A percentile compares a stretch with the other conserved stretches of the same genome.
Conservation (phyloP, 306 rosid genomes). For the Cicer judaicum region DNA sequence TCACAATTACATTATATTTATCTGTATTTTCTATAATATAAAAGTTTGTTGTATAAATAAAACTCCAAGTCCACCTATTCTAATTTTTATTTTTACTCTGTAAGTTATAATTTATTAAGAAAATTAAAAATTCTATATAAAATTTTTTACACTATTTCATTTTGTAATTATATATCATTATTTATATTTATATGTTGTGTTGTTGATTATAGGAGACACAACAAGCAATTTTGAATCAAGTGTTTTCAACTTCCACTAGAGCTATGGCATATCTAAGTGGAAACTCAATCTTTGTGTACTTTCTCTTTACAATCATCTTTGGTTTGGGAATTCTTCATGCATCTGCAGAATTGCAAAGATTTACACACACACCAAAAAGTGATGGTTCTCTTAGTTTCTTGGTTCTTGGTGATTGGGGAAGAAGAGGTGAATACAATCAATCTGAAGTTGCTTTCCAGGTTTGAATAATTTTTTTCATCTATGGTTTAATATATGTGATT, state of each 20-base stretch:
- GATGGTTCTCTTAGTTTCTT: constrained; percentile 59
- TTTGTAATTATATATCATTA: background rate
- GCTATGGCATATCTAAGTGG: constrained; percentile 29
- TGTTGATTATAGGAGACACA: constrained; percentile 12
- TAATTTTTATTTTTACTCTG: no score
- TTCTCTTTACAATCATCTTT: constrained; percentile 41
- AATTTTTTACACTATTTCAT: background rate
- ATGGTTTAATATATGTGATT: background rate
- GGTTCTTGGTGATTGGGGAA: constrained; percentile 69
- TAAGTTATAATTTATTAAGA: no score
- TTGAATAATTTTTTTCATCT: background rate
- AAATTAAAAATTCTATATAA: background rate
- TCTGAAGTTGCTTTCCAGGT: constrained; percentile 62
- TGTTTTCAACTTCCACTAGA: constrained; percentile 9
- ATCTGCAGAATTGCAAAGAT: constrained; percentile 54
- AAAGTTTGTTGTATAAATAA: no score
- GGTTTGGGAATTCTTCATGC: constrained; percentile 41
- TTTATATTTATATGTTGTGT: background rate
- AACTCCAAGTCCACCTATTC: no score
- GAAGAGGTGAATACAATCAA: constrained; percentile 61
- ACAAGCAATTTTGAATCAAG: background rate
- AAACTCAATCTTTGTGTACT: constrained; percentile 5
- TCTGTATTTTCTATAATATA: no score
- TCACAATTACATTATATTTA: no score
- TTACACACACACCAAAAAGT: constrained; percentile 45